Evolutionary conservation across 2,329 filamentous ascomycete species (phyloP), one percentile per base, ranked within the genome.

Genomic region (Botryosphaeria dothidea): DNA sequence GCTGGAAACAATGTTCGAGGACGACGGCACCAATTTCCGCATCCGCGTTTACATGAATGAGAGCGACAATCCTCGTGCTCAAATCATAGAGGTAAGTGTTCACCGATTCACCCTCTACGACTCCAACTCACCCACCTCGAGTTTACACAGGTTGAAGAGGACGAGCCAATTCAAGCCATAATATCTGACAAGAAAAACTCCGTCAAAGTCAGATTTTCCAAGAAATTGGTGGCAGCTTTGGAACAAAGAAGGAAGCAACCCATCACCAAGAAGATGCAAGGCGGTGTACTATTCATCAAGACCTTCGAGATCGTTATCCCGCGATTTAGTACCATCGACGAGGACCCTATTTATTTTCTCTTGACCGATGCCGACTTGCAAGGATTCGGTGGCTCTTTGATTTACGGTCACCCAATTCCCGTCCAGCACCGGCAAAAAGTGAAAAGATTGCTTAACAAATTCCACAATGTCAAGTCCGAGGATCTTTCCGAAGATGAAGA

Each of bases 11-110:
- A 41, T 76, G 6, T 77, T 72, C 64, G 71, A 73, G 64, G 71
- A 77, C 64, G 73, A 76, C 69, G 75, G 74, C 36, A 76, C 73
- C 56, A 73, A 71, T 41, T 61, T 78, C 3, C 73, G 73, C 58
- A 73, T 75, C 13, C 58, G 67, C 48, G 67, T 69, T 36, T 64
- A 68, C 11, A 60, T 65, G 25, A 46, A 13, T 13, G 3, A 13
- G 13, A 1, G 62, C 7, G 64, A 66, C 21, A 41, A 61, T 38
- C 64, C 68, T 43, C 46, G 25, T 41, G 65, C 76, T 62, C 71
- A 71, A 17, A 65, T 77, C 23, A 51, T 70, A 13, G 25, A 74
- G 71, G 74, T 68, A 27, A 17, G 61, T 25, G 15, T 9, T 21
- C 13, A 34, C 46, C 29, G 27, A 45, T 19, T 15, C 27, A 8